Evolutionary conservation across 169 alveolate genomes (phyloP), one percentile per base, ranked within the genome.

Genomic region (Eimeria acervulina): DNA sequence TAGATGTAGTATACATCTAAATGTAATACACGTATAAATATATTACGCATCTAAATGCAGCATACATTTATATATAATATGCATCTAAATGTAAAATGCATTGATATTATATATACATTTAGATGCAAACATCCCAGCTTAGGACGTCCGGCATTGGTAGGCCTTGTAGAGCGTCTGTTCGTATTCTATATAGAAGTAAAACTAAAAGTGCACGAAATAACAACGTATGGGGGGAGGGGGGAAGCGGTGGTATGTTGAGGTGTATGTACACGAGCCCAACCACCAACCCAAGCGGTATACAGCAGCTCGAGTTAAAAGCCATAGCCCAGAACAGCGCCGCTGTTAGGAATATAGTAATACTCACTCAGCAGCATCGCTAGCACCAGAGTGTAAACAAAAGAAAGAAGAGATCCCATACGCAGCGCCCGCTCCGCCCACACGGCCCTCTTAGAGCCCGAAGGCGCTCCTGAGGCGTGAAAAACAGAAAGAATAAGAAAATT

Each of bases 341-440:
- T 84, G 17, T 84, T 84, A 4, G 92, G 92, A 55, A 84, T 84
- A 26, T 15, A 52, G n/a, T 84, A 55, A 40, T 31, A 84, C 10
- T 84, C 92, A 68, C 92, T 84, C 78, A 91, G 81, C n/a, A 91
- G 44, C 95, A 76, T 52, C 28, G 87, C 80, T 19, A 91, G 89
- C 90, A 91, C 28, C 76, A 91, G 40, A 19, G 95, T 72, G 87
- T 91, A 91, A 23, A 91, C 12, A 59, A 91, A 91, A 28, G 95
- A 91, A 19, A 91, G 81, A 38, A 91, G 76, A 33, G 90, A 44
- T 23, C 95, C 95, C 17, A 76, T 44, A 7, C 87, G 76, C 51
- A 91, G 66, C n/a, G 95, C 95, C 3, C 95, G 80, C 47, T 72
- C 90, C 6, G 78, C 95, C 95, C 95, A 91, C 40, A 51, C 72